Evolutionary conservation across 2,329 filamentous ascomycete species (phyloP), one percentile per base, ranked within the genome.

Genomic region (Neurospora crassa): DNA sequence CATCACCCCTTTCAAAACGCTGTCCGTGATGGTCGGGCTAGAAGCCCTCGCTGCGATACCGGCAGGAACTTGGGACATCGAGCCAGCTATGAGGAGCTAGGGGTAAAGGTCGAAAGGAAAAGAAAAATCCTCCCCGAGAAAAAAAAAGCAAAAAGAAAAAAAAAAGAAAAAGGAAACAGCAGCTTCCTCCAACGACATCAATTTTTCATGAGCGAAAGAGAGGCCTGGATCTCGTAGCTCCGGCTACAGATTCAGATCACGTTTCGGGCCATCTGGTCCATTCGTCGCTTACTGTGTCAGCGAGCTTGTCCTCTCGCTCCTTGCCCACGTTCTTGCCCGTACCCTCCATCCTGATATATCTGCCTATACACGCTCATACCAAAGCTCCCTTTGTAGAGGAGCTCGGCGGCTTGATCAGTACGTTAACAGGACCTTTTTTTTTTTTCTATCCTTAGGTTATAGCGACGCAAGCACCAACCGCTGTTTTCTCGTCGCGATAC

Each of bases 381-480:
- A 7, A 10, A n/a, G 1, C 29, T 63, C 14, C 7, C 24, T 63
- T 63, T 16, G 29, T 34, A 7, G 53, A 34, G 7, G 16, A 53
- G 12, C 47, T 6, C 20, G 37, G 34, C 29, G 14, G 18, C 69
- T 69, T 70, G 72, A 43, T 67, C 72, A 37, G 67, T 70, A 71
- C 73, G 75, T 76, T 79, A 72, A 78, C 76, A 24, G 70, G 67
- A 74, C 63, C 70, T 18, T 72, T 43, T 67, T 70, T 67, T 70
- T 43, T 67, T 70, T 69, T 70, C 72, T 24, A 2, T 73, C 68
- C 69, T 67, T 72, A 78, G 76, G 70, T 72, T 70, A 71, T 72
- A 74, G 73, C 72, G 68, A 63, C 24, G 24, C 53, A 37, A 63
- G 24, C 53, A 18, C 16, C 68, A 73, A 70, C 73, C 37, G 68